phyloP scores from a whole-genome alignment of 2,329 filamentous ascomycete species.

The Dryadomyces quercivorus region DNA sequence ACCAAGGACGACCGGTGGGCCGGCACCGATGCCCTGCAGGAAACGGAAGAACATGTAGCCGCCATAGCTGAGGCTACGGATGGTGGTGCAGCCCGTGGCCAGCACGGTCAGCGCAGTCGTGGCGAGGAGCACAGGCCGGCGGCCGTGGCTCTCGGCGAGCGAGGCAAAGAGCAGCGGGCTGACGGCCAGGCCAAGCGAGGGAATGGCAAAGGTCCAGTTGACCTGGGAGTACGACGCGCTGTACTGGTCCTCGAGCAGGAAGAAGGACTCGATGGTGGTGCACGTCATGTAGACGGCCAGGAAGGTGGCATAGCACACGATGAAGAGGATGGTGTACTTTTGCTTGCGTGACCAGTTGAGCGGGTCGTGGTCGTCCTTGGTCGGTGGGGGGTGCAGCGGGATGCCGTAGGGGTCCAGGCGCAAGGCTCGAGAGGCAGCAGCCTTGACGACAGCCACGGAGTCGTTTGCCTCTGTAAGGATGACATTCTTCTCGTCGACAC shows the following conservation, averaged over 20 bases:
- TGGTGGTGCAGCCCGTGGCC: slow-evolving; percentile 2
- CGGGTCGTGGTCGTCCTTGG: slow-evolving; percentile 1
- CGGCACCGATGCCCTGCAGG: slow-evolving; percentile 2
- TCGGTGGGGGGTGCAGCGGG: slow-evolving; percentile 2
- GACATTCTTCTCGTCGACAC: background rate
- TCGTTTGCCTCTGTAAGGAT: background rate
- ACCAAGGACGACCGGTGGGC: background rate
- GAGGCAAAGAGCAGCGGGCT: background rate
- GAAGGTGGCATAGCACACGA: slow-evolving; percentile 3
- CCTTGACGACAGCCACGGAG: background rate
- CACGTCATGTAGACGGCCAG: slow-evolving; percentile 1
- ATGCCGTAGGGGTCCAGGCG: slow-evolving; percentile 5
- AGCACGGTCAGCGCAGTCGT: background rate
- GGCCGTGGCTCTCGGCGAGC: slow-evolving; percentile 1
- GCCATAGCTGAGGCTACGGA: background rate
- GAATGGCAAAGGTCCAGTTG: slow-evolving; percentile 3
- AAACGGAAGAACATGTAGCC: slow-evolving; percentile 2
- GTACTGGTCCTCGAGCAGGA: slow-evolving; percentile 3
- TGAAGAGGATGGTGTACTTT: background rate
- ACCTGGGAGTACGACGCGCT: background rate
- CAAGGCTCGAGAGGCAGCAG: background rate
- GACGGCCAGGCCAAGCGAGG: background rate
- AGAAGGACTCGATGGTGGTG: slow-evolving; percentile 2
- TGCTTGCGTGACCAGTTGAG: slow-evolving; percentile 2
- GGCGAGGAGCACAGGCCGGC: background rate